A percentile compares a stretch with the other conserved stretches of the same genome.
Evolutionary conservation across 2,329 filamentous ascomycete species (phyloP).

Genomic region (Hypomyces rosellus): DNA sequence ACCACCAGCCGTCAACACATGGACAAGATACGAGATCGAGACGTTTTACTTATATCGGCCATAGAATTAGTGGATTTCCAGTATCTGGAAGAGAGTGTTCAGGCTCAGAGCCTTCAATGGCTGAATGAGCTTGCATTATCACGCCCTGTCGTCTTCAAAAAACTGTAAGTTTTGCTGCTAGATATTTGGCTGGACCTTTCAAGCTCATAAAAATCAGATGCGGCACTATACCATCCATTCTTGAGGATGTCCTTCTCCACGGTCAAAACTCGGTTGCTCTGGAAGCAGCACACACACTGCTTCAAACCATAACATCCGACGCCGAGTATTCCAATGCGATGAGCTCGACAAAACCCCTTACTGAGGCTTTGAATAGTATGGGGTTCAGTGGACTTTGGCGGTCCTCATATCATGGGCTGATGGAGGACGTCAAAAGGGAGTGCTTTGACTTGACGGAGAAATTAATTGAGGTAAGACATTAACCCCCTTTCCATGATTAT

Average conservation of each 20-base stretch:
- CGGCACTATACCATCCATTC: conserved; percentile 48
- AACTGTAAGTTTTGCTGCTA: conserved; percentile 42
- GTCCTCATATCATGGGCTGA: conserved; percentile 44
- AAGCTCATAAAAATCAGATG: conserved; percentile 34
- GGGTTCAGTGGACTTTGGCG: conserved; percentile 60
- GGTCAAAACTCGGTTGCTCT: conserved; percentile 56
- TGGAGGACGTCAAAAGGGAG: conserved; percentile 44
- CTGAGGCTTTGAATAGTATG: conserved; percentile 50
- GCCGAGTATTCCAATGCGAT: conserved; percentile 43
- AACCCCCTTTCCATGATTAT: not conserved
- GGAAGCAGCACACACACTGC: conserved; percentile 53
- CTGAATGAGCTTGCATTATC: conserved; percentile 50
- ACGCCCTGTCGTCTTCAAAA: conserved; percentile 50
- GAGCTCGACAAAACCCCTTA: conserved; percentile 42
- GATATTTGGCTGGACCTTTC: too few relatives aligned
- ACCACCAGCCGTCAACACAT: conserved; percentile 25
- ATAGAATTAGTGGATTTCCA: conserved; percentile 62
- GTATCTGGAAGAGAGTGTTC: conserved; percentile 55
- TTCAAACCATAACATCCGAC: conserved; percentile 53
- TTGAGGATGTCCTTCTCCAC: conserved; percentile 57
- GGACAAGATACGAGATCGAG: conserved; percentile 50
- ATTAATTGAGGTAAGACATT: conserved; percentile 50
- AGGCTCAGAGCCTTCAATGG: conserved; percentile 54
- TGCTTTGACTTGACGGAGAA: conserved; percentile 52
- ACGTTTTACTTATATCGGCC: conserved; percentile 55